phyloP scores from a whole-genome alignment of 768 basidiomycete genomes.

The Termitomyces sp. region DNA sequence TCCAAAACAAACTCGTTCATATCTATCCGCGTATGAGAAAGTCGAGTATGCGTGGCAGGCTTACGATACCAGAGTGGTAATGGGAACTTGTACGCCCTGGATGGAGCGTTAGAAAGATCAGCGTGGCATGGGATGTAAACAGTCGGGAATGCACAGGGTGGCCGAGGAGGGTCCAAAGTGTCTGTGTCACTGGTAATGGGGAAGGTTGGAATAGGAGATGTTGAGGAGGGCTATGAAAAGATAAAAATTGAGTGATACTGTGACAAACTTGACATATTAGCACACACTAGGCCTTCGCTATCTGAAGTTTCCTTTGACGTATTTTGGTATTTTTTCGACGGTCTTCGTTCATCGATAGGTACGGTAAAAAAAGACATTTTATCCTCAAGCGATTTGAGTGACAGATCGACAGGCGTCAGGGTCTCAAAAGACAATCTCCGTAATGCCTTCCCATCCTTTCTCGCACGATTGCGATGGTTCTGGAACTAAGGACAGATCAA shows the following conservation, averaged over 20 bases:
- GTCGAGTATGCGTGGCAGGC: conserved; percentile 12
- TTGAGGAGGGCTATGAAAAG: too few relatives aligned
- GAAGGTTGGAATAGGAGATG: too few relatives aligned
- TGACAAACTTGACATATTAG: too few relatives aligned
- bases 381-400: conserved; percentile 22
- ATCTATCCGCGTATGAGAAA: conserved; percentile 12
- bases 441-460: conserved; percentile 24
- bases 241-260: too few relatives aligned
- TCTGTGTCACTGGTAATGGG: background rate
- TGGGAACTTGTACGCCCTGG: conserved; percentile 22
- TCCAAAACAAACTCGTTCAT: conserved; percentile 23
- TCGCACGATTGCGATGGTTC: conserved; percentile 45
- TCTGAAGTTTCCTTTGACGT: conserved; percentile 12
- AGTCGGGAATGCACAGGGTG: conserved; percentile 27
- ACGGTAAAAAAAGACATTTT: conserved; percentile 25
- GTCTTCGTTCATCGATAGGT: conserved; percentile 15
- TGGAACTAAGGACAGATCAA: conserved; percentile 32
- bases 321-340: conserved; percentile 7
- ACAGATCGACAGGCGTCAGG: conserved; percentile 19
- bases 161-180: conserved; percentile 7
- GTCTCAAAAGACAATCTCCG: conserved; percentile 18
- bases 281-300: conserved; percentile 9
- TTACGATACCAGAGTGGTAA: conserved; percentile 30
- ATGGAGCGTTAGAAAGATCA: conserved; percentile 7
- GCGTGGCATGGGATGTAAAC: conserved; percentile 8